Conservation (phyloP, 768 basidiomycete species). For the Leucosporidium yakuticum region DNA sequence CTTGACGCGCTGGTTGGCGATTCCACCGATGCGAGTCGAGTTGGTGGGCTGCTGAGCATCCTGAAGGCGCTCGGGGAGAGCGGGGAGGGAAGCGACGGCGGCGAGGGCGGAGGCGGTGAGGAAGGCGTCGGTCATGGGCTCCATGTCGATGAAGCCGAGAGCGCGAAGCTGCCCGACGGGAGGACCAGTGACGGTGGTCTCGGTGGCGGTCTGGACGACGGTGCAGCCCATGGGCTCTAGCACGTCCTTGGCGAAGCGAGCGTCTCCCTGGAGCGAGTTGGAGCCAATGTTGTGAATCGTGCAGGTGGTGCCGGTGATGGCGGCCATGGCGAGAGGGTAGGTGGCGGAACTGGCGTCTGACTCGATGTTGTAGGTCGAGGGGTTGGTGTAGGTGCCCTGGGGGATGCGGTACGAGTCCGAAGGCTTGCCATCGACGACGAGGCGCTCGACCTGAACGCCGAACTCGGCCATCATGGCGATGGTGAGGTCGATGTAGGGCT, state of each 20-base stretch:
- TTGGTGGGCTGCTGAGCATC: constrained; percentile 38
- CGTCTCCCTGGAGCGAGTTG: constrained; percentile 90
- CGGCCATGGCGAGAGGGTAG: constrained; percentile 93
- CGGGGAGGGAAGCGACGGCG: constrained; percentile 59
- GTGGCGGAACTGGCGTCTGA: constrained; percentile 88
- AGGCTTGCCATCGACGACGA: constrained; percentile 52
- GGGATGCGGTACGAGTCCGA: constrained; percentile 86
- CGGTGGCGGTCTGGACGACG: constrained; percentile 77
- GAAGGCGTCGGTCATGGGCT: constrained; percentile 99
- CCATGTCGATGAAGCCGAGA: constrained; percentile 88
- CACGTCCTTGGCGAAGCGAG: constrained; percentile 86
- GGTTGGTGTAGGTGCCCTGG: constrained; percentile 66
- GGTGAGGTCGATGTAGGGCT: constrained; percentile 99
- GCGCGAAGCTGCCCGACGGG: constrained; percentile 72
- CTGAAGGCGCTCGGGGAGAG: constrained; percentile 42
- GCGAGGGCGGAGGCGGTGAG: constrained; percentile 88
- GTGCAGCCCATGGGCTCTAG: constrained; percentile 90
- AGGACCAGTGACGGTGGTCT: constrained; percentile 89
- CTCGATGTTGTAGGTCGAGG: constrained; percentile 78
- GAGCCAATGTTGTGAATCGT: constrained; percentile 89
- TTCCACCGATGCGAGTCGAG: constrained; percentile 79
- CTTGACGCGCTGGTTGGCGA: constrained; percentile 97
- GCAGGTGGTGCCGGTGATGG: constrained; percentile 92
- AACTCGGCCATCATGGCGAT: constrained; percentile 95
- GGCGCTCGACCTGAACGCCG: constrained; percentile 67